Evolutionary conservation across 495 filamentous ascomycete species (phyloP), one percentile per base, ranked within the genome.

Genomic region (Penicillium odoratum): DNA sequence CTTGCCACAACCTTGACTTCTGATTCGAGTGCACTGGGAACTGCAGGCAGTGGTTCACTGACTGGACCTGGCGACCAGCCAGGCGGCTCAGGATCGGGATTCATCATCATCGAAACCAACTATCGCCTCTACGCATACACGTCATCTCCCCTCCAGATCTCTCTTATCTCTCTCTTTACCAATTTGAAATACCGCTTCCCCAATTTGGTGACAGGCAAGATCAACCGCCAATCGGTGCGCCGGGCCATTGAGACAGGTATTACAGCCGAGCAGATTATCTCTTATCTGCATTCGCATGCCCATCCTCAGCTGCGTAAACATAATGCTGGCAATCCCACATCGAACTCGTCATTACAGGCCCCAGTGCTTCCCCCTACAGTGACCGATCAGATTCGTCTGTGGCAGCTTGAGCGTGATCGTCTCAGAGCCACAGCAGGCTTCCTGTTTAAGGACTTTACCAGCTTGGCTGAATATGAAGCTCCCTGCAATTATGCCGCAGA

Each of bases 71-170:
- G 67, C 15, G 66, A 69, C 40, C 56, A 68, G 18, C 52, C 74
- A 34, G 69, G 68, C 42, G 77, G 81, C 40, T 66, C 80, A 13
- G 85, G 86, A 53, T 36, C 33, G 33, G 93, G 93, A 36, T 93
- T 92, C 78, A 91, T 98, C 66, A 89, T 98, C 62, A 81, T 98
- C 62, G 94, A 98, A 79, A 98, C 94, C n/a, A 98, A 98, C 76
- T 97, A 97, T 76, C 90, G 94, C 29, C 74, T 98, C 61, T 98
- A 98, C 75, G 94, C 94, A 31, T 98, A 98, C 76, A 97, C 95
- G 6, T 85, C 85, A 26, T 97, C 92, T 0, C 90, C 91, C 0
- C 82, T 98, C 0, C 92, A 96, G 70, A 98, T 97, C 61, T 90
- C 91, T 52, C 89, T 98, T 48, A 85, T 98, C n/a, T 84, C 86